Percentiles rank a stretch among this genome's conserved stretches.
phyloP scores from a whole-genome alignment of 768 basidiomycete genomes.

The Termitomyces sp. region DNA sequence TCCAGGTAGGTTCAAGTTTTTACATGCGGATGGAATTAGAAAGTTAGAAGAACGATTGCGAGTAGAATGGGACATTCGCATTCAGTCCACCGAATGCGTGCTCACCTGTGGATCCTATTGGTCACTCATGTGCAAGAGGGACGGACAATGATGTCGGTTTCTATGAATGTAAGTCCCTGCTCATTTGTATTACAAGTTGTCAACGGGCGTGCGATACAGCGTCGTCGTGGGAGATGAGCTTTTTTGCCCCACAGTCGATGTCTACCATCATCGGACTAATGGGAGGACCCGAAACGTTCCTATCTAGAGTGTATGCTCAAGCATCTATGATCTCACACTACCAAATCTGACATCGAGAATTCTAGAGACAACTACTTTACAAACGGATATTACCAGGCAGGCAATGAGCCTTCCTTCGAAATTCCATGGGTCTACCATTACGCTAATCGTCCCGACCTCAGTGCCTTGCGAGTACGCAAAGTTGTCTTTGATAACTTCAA shows the following conservation, averaged over 20 bases:
- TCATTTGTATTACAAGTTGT: background rate
- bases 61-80: slow-evolving; percentile 47
- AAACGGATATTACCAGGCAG: slow-evolving; percentile 36
- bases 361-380: slow-evolving; percentile 42
- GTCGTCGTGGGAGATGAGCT: slow-evolving; percentile 53
- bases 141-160: slow-evolving; percentile 49
- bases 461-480: slow-evolving; percentile 39
- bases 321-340: background rate
- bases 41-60: background rate
- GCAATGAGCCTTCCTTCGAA: slow-evolving; percentile 48
- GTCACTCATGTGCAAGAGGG: slow-evolving; percentile 46
- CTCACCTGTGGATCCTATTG: slow-evolving; percentile 43
- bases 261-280: slow-evolving; percentile 41
- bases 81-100: slow-evolving; percentile 48
- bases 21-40: too few species aligned
- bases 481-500: slow-evolving; percentile 43
- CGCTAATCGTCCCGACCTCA: slow-evolving; percentile 46
- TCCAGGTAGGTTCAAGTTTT: slow-evolving; percentile 33
- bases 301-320: slow-evolving; percentile 39
- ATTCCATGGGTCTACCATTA: slow-evolving; percentile 50
- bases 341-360: background rate
- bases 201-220: slow-evolving; percentile 22
- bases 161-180: slow-evolving; percentile 40
- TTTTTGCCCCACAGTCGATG: slow-evolving; percentile 51
- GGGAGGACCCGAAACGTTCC: slow-evolving; percentile 41